Conservation (phyloP, 2,329 filamentous ascomycete species). For the Colletotrichum australisinense region DNA sequence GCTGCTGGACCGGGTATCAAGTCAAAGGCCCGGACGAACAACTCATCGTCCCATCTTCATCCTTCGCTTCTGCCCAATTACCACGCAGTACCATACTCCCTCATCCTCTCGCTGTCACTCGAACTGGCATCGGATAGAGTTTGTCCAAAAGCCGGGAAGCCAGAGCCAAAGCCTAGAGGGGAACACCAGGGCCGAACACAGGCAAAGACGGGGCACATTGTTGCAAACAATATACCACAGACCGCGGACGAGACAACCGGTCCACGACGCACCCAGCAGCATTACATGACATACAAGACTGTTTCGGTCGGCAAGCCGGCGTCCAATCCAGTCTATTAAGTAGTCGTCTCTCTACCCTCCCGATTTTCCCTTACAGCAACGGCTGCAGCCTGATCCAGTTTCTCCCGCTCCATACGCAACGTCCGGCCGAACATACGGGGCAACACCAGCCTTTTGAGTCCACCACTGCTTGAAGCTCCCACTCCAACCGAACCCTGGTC, state of each 20-base stretch:
- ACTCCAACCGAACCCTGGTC: conserved; percentile 23
- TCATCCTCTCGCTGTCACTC: conserved; percentile 15
- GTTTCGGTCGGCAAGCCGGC: not conserved
- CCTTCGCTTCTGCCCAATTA: conserved; percentile 19
- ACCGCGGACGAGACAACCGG: conserved; percentile 22
- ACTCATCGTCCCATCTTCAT: conserved; percentile 28
- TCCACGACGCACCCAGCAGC: conserved; percentile 2
- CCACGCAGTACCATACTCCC: not conserved
- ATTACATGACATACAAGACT: conserved; percentile 5
- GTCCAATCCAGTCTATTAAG: not conserved
- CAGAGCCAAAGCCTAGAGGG: not conserved
- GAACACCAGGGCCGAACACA: not conserved
- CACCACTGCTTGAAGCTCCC: conserved; percentile 3
- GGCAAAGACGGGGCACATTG: not conserved
- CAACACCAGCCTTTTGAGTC: not conserved
- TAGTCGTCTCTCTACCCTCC: not conserved
- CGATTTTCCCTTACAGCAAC: not conserved
- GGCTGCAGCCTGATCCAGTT: not conserved
- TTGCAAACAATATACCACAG: conserved; percentile 29
- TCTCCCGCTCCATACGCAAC: not conserved
- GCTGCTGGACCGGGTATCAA: conserved; percentile 24
- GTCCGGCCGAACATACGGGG: not conserved
- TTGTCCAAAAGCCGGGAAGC: not conserved
- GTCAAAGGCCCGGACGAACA: conserved; percentile 30
- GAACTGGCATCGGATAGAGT: conserved; percentile 27